Base-by-base conservation (phyloP, 1,284 basidiomycete genomes). In the Wolfiporia cocos region DNA sequence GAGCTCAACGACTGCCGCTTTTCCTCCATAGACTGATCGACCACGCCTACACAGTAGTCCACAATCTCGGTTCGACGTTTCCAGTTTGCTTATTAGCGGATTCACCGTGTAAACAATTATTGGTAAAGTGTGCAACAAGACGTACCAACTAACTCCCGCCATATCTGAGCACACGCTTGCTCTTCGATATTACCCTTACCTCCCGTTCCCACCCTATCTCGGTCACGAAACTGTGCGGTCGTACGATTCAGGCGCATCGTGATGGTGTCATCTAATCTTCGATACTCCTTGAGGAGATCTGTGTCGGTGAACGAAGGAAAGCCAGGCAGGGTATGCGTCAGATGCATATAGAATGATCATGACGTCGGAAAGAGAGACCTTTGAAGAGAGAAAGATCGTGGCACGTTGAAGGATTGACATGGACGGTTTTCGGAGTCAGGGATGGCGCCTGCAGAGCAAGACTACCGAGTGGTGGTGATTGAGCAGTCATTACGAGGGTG, bases 271-370 rank as follows among this genome's bases (percentile, higher is more conserved):
- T 94, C 91, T 5, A 93, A 69, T 53, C 76, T 82, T 52, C 91
- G 75, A 61, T 93, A 92, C 62, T 93, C 87, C 57, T 73, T 80
- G 63, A 93, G 74, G 54, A 92, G 77, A 50, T 91, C 91, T 94
- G 58, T 28, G 44, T 35, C 26, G 7, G 12, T 19, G 11, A 20
- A 26, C 4, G 18, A 19, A 19, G 14, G 14, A 21, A 19, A 35
- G 17, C 33, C 21, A 14, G 24, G 19, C 7, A 28, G 26, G 26
- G 26, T 28, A n/a, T n/a, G n/a, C n/a, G n/a, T n/a, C n/a, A n/a
- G n/a, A n/a, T n/a, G n/a, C n/a, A n/a, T n/a, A n/a, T 28, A 28
- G 26, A 28, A 14, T 14, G 14, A 14, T 22, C 41, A n/a, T 12
- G 28, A 23, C 21, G 29, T 19, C 33, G 6, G 26, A 47, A 43